These are phyloP conservation scores for Schrenkiella parvula DNA, from an alignment of 345 rosid genomes.

Conservation along the genomic window DNA sequence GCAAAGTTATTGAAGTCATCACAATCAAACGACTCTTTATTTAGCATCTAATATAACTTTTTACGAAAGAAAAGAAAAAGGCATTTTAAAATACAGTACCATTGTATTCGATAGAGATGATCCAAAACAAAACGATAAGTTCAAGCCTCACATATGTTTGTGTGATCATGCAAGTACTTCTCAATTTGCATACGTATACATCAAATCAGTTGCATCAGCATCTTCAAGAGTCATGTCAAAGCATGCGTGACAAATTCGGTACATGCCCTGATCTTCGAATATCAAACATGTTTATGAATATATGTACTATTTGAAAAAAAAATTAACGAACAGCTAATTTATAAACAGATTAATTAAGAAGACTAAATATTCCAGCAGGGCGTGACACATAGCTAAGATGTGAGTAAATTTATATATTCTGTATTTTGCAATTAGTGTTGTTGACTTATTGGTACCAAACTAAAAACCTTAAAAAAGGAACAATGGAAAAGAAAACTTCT, in stretches of 20 bases:
- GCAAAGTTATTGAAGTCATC: slow-evolving; percentile 18
- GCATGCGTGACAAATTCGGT: slow-evolving; percentile 12
- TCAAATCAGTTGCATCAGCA: slow-evolving; percentile 16
- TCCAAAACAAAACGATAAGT: slow-evolving; percentile 18
- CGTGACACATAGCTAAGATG: neutral
- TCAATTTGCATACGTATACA: slow-evolving; percentile 21
- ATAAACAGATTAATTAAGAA: neutral
- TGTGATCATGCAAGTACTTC: slow-evolving; percentile 20
- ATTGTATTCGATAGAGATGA: slow-evolving; percentile 18
- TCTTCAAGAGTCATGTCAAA: slow-evolving; percentile 9
- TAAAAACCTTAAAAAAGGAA: slow-evolving; percentile 29
- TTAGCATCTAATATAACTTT: neutral
- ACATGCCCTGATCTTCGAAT: neutral
- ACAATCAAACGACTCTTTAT: neutral
- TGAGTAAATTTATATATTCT: neutral
- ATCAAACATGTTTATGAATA: neutral
- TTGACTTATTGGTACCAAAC: slow-evolving; percentile 33
- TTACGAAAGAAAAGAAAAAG: neutral
- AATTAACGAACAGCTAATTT: no score
- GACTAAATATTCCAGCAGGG: neutral
- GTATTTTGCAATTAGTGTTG: slow-evolving; percentile 23
- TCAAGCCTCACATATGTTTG: slow-evolving; percentile 9
- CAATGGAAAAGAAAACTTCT: slow-evolving; percentile 9
- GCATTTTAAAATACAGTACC: neutral
- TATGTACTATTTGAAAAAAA: no score